Percentiles rank a stretch among this genome's conserved stretches.
Evolutionary conservation across 2,329 filamentous ascomycete species (phyloP).

Genomic region (Calycina marina): DNA sequence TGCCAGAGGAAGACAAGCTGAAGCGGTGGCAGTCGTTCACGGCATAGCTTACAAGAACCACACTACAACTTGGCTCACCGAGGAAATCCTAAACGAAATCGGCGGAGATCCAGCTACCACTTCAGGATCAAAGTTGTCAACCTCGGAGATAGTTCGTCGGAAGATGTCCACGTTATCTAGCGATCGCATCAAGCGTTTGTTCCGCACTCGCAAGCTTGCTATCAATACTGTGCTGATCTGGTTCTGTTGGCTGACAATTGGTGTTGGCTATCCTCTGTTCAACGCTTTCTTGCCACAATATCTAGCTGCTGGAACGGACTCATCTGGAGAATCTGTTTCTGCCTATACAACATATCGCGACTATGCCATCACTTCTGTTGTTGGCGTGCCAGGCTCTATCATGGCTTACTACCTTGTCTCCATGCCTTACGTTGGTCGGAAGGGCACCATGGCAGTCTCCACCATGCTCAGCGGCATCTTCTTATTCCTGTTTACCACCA

Average conservation of each 20-base stretch:
- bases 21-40: conserved; percentile 68
- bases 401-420: conserved; percentile 61
- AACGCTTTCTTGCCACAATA: conserved; percentile 86
- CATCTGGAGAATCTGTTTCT: conserved; percentile 24
- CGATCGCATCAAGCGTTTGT: conserved; percentile 52
- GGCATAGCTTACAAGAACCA: conserved; percentile 61
- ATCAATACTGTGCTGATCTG: conserved; percentile 44
- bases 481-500: conserved; percentile 50
- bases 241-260: conserved; percentile 73
- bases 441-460: conserved; percentile 54
- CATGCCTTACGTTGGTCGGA: conserved; percentile 50
- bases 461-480: conserved; percentile 56
- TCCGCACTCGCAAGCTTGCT: conserved; percentile 36
- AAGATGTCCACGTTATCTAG: conserved; percentile 53
- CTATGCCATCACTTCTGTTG: conserved; percentile 66
- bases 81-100: conserved; percentile 47
- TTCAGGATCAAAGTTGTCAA: conserved; percentile 6
- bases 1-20: conserved; percentile 58
- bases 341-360: conserved; percentile 51
- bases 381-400: conserved; percentile 63
- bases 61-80: conserved; percentile 60
- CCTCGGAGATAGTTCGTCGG: conserved; percentile 10
- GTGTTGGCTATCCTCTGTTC: conserved; percentile 78
- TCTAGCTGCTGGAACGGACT: conserved; percentile 41
- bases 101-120: conserved; percentile 24